phyloP scores from a whole-genome alignment of 1,284 basidiomycete genomes.

The Fomitopsis palustris region DNA sequence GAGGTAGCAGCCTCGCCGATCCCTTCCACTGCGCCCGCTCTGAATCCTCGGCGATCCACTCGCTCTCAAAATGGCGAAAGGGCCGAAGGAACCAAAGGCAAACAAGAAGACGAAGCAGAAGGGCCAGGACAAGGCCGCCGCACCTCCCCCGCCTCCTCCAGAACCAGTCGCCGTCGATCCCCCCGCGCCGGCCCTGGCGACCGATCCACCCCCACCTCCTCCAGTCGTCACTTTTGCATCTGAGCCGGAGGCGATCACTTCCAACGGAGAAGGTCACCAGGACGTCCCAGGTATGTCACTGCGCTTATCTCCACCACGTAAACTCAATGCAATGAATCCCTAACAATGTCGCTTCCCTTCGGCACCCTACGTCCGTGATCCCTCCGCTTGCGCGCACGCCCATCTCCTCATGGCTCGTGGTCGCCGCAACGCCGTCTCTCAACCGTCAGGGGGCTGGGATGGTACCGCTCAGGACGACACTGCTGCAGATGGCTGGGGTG shows the following conservation, averaged over 20 bases:
- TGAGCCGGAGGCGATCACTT: background rate
- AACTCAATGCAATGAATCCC: background rate
- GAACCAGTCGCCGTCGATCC: constrained; percentile 2
- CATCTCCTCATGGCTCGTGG: constrained; percentile 8
- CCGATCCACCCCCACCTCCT: background rate
- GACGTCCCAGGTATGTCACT: constrained; percentile 5
- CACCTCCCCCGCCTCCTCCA: background rate
- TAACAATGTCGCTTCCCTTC: background rate
- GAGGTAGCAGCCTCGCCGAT: background rate
- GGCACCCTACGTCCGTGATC: background rate
- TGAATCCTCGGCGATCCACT: background rate
- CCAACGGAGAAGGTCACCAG: constrained; percentile 2
- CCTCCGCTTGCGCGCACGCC: background rate
- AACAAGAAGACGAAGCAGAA: background rate
- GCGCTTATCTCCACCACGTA: constrained; percentile 4
- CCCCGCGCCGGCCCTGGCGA: background rate
- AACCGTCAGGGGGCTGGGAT: constrained; percentile 15
- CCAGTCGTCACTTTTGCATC: background rate
- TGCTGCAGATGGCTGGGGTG: constrained; percentile 2
- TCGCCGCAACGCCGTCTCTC: constrained; percentile 16
- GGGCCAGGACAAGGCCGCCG: background rate
- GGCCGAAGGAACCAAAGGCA: background rate
- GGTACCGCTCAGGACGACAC: constrained; percentile 9
- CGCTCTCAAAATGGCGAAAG: background rate
- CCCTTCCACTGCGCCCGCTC: background rate